phyloP scores from a whole-genome alignment of 2,329 filamentous ascomycete genomes.

The Alternaria postmessia region DNA sequence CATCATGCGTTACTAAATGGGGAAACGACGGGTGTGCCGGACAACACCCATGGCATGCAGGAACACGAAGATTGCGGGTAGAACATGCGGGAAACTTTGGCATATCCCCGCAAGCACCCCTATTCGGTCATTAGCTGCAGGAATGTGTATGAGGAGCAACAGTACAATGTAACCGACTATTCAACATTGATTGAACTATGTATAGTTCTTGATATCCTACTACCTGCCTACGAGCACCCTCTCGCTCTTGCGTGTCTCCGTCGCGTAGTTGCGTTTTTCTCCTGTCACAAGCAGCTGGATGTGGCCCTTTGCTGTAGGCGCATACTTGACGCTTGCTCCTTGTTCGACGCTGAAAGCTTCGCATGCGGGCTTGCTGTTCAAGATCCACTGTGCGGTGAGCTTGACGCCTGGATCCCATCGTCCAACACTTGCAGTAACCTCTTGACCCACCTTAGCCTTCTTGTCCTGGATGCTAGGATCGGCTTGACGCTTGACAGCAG shows the following conservation, averaged over 20 bases:
- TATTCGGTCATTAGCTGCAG: not conserved
- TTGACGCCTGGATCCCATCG: slow-evolving; percentile 51
- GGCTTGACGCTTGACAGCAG: slow-evolving; percentile 45
- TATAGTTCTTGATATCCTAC: not conserved
- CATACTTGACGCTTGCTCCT: slow-evolving; percentile 27
- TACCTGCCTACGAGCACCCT: slow-evolving; percentile 12
- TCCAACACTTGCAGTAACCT: slow-evolving; percentile 34
- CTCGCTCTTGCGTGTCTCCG: slow-evolving; percentile 33
- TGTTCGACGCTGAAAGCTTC: slow-evolving; percentile 36
- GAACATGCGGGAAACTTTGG: not conserved
- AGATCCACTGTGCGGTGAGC: slow-evolving; percentile 45
- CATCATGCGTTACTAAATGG: not conserved
- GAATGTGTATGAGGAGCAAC: not conserved
- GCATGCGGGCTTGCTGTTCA: slow-evolving; percentile 35
- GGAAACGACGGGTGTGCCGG: not conserved
- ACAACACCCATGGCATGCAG: not conserved
- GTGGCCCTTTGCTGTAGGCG: slow-evolving; percentile 16
- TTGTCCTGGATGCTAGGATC: slow-evolving; percentile 29
- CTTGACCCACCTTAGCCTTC: slow-evolving; percentile 11
- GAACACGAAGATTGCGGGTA: not conserved
- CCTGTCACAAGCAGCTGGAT: slow-evolving; percentile 29
- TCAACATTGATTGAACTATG: not conserved
- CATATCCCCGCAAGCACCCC: not conserved
- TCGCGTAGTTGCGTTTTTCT: slow-evolving; percentile 30
- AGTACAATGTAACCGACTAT: not conserved